Evolutionary conservation across 495 filamentous ascomycete genomes (phyloP), one percentile per base, ranked within the genome.

Genomic region (Penicillium cataractarum): DNA sequence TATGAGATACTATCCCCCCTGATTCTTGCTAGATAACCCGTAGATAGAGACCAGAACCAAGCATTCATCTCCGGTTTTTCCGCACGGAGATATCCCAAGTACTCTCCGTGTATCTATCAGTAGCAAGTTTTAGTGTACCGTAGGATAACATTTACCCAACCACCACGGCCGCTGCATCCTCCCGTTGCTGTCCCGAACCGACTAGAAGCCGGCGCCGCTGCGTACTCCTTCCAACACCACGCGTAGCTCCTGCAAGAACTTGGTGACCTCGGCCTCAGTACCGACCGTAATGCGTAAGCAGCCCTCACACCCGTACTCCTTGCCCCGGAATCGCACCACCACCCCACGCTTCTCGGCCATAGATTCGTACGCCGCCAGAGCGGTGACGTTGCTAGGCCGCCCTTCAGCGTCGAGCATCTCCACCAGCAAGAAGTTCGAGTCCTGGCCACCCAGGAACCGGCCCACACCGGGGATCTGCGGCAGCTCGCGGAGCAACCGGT

Each of bases 271-370:
- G 15, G 83, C 75, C 71, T 93, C 90, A 6, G 95, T 99, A 6
- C 95, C 95, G 9, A 99, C 90, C 1, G 95, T 98, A 63, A 99
- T 89, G 42, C 95, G 82, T 69, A 99, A 74, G 69, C 94, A 97
- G 1, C 93, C 95, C 62, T 87, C 69, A 70, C 95, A 99, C 6
- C 93, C 95, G 32, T 87, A 75, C 82, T 99, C 95, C 77, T 92
- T 95, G 2, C 95, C 95, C 50, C 95, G 80, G 74, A 97, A 99
- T 59, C 95, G 80, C 12, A 99, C 96, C 29, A 99, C 92, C 2
- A 99, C 93, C 0, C 93, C 92, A 65, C 87, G 87, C 46, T 86
- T 88, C 82, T 97, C 93, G 0, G 96, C 95, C 75, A 98, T 78
- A 21, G 77, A 76, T 78, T 94, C 88, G 70, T 99, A 98, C 21